These are phyloP conservation scores for Rhodotorula sp. DNA, from an alignment of 1,284 basidiomycete species.

Conservation along the genomic window DNA sequence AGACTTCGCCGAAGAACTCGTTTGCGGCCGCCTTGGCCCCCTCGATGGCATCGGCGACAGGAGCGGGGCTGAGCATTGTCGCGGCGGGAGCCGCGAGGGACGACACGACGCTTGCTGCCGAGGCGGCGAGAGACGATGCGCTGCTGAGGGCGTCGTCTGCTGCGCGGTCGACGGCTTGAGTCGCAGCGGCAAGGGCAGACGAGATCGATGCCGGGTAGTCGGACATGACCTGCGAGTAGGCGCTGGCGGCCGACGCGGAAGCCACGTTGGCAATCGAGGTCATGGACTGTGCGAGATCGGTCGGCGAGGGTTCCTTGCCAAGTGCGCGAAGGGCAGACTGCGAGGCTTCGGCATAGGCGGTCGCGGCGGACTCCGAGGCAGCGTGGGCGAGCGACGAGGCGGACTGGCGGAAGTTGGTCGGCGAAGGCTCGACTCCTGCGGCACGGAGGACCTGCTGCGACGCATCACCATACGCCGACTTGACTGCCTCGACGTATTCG, in stretches of 20 bases:
- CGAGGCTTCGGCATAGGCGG: conserved; percentile 19
- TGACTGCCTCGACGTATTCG: conserved; percentile 9
- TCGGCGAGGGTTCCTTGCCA: conserved; percentile 26
- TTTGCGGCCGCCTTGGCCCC: conserved; percentile 4
- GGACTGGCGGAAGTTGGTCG: conserved; percentile 26
- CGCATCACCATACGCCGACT: conserved; percentile 15
- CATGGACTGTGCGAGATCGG: conserved; percentile 21
- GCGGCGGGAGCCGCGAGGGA: conserved; percentile 13
- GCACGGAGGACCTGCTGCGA: conserved; percentile 27
- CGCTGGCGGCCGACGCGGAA: conserved; percentile 5
- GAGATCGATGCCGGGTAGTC: conserved; percentile 17
- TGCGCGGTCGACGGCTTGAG: conserved; percentile 5
- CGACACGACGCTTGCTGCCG: conserved; percentile 10
- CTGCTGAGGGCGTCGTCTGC: not conserved
- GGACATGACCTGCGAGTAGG: conserved; percentile 9
- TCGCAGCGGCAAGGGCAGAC: conserved; percentile 11
- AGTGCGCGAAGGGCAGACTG: conserved; percentile 15
- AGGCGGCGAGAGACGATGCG: conserved; percentile 7
- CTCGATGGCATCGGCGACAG: conserved; percentile 1
- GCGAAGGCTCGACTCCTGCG: conserved; percentile 14
- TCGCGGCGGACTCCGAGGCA: conserved; percentile 10
- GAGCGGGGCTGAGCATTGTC: conserved; percentile 6
- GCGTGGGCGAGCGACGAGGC: conserved; percentile 23
- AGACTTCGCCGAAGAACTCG: conserved; percentile 26
- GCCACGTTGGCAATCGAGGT: conserved; percentile 15